phyloP scores from a whole-genome alignment of 371 early-diverging fungal genomes.

The Edhazardia aedis region DNA sequence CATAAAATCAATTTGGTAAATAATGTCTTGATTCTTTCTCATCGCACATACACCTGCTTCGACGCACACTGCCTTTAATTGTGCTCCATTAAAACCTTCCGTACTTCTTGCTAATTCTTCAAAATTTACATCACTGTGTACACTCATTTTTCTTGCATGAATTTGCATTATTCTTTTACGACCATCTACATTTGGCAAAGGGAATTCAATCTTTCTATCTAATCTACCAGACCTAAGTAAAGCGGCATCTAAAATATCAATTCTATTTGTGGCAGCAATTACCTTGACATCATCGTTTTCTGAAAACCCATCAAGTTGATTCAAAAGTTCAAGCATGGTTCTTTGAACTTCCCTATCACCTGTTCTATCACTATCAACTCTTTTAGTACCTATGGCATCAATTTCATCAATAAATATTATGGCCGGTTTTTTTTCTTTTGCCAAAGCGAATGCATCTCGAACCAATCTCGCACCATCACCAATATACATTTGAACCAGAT shows the following conservation, averaged over 20 bases:
- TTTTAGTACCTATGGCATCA: slow-evolving; percentile 95
- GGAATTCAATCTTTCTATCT: slow-evolving; percentile 98
- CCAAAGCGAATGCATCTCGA: slow-evolving; percentile 85
- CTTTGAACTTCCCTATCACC: slow-evolving; percentile 98
- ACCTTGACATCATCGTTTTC: slow-evolving; percentile 86
- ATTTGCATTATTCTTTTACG: slow-evolving; percentile 92
- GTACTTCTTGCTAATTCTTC: slow-evolving; percentile 86
- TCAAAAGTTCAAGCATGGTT: slow-evolving; percentile 95
- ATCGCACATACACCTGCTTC: slow-evolving; percentile 97
- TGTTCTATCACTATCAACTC: slow-evolving; percentile 82
- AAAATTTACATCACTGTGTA: slow-evolving; percentile 79
- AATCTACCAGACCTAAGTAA: slow-evolving; percentile 88
- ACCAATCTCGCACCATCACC: slow-evolving; percentile 96
- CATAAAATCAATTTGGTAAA: slow-evolving; percentile 94
- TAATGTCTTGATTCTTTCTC: slow-evolving; percentile 61
- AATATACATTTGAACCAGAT: slow-evolving; percentile 96
- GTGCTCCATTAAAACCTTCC: slow-evolving; percentile 97
- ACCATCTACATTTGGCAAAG: slow-evolving; percentile 86
- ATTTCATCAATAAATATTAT: slow-evolving; percentile 99
- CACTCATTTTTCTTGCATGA: slow-evolving; percentile 94
- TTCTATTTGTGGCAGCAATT: slow-evolving; percentile 99
- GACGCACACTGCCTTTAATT: slow-evolving; percentile 95
- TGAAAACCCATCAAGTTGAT: slow-evolving; percentile 93
- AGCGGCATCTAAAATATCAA: slow-evolving; percentile 97
- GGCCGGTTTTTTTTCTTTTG: slow-evolving; percentile 89